Conservation (phyloP, 75 land plant species). For the Pinus albicaulis region DNA sequence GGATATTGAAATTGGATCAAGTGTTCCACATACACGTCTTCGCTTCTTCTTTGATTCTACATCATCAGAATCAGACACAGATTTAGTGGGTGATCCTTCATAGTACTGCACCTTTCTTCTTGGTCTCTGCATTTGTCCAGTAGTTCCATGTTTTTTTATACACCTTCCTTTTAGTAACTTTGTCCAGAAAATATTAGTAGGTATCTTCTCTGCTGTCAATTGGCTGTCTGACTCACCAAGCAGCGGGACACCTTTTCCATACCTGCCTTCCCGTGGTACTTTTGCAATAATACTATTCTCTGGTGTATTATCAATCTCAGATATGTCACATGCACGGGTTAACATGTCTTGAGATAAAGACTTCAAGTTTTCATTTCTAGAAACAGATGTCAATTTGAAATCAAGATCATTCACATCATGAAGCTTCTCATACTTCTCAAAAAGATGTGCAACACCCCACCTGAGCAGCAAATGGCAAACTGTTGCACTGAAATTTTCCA, state of each 20-base stretch:
- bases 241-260: slow-evolving; percentile 18
- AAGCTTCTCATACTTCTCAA: slow-evolving; percentile 33
- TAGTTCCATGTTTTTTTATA: slow-evolving; percentile 33
- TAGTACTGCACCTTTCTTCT: slow-evolving; percentile 53
- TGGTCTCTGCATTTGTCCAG: slow-evolving; percentile 37
- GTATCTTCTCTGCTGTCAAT: slow-evolving; percentile 16
- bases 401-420: slow-evolving; percentile 10
- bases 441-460: slow-evolving; percentile 69
- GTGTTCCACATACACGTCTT: slow-evolving; percentile 20
- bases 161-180: slow-evolving; percentile 45
- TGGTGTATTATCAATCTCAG: background rate
- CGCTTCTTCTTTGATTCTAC: slow-evolving; percentile 32
- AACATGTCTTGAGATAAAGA: slow-evolving; percentile 28
- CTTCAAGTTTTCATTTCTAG: slow-evolving; percentile 16
- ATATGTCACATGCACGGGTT: slow-evolving; percentile 10
- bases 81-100: slow-evolving; percentile 19
- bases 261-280: slow-evolving; percentile 26
- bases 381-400: background rate
- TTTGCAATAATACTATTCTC: slow-evolving; percentile 22
- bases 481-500: slow-evolving; percentile 33
- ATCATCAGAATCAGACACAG: slow-evolving; percentile 19
- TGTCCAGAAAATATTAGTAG: slow-evolving; percentile 46
- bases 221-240: slow-evolving; percentile 32
- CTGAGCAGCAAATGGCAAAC: slow-evolving; percentile 56
- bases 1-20: slow-evolving; percentile 8